Evolutionary conservation across 1,139 yeast genomes (phyloP).

Genomic region (Magnusiomyces suaveolens): DNA sequence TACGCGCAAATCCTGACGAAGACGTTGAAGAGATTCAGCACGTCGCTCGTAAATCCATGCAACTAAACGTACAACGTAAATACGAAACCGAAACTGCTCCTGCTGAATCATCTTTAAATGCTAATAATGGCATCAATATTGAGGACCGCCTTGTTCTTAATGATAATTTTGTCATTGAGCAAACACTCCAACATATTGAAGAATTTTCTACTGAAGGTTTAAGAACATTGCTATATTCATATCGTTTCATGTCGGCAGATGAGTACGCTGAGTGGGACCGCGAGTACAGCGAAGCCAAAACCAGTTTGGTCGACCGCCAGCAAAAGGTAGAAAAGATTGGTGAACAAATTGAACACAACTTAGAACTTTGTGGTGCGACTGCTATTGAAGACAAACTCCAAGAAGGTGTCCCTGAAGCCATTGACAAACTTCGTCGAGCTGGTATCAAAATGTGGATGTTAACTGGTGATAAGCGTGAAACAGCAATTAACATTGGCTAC

Average conservation of each 20-base stretch:
- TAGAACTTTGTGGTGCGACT: conserved; percentile 79
- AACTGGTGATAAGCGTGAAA: conserved; percentile 95
- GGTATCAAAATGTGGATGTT: conserved; percentile 96
- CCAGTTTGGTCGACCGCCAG: conserved; percentile 60
- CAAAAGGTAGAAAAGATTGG: conserved; percentile 64
- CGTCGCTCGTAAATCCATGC: conserved; percentile 54
- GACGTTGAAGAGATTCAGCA: conserved; percentile 53
- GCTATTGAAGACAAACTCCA: conserved; percentile 97
- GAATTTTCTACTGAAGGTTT: conserved; percentile 92
- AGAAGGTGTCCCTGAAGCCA: conserved; percentile 90
- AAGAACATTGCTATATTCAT: conserved; percentile 78
- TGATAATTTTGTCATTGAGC: conserved; percentile 71
- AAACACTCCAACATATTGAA: conserved; percentile 81
- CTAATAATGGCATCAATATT: conserved; percentile 31
- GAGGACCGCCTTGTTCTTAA: conserved; percentile 56
- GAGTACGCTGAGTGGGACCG: conserved; percentile 60
- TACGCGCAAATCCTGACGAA: conserved; percentile 39
- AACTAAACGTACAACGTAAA: conserved; percentile 44
- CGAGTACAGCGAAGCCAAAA: conserved; percentile 65
- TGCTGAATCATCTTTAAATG: neutral
- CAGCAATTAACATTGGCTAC: conserved; percentile 94
- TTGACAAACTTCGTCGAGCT: conserved; percentile 83
- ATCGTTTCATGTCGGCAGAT: conserved; percentile 52
- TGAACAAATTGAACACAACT: conserved; percentile 52
- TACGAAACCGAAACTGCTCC: conserved; percentile 36